Percentiles rank a stretch among this genome's conserved stretches.
Conservation (phyloP, 208 protist genomes). For the Trypanosoma grayi region DNA sequence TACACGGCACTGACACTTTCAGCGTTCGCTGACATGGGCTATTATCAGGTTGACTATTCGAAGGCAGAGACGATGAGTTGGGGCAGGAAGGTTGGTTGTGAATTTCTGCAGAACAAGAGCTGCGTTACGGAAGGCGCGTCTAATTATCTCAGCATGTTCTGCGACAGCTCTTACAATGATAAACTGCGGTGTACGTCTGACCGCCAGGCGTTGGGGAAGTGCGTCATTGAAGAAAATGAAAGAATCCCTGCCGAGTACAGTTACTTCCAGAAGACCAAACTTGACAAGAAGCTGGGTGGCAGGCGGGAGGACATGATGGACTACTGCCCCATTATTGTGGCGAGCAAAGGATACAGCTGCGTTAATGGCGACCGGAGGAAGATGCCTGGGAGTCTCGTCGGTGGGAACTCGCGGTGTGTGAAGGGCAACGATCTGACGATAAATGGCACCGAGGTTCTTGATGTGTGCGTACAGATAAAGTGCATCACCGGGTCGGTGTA, state of each 20-base stretch:
- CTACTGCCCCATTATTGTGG: slow-evolving; percentile 5
- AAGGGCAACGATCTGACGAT: background rate
- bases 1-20: slow-evolving; percentile 74
- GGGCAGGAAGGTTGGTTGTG: slow-evolving; percentile 53
- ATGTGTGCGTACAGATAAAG: slow-evolving; percentile 3
- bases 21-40: slow-evolving; percentile 67
- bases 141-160: slow-evolving; percentile 48
- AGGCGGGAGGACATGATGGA: background rate
- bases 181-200: slow-evolving; percentile 27
- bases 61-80: slow-evolving; percentile 63
- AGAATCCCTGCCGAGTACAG: background rate
- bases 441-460: background rate
- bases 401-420: slow-evolving; percentile 1
- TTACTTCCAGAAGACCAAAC: no score
- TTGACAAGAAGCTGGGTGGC: slow-evolving; percentile 10
- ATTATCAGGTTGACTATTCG: slow-evolving; percentile 56
- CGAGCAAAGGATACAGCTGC: background rate
- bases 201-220: slow-evolving; percentile 23
- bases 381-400: slow-evolving; percentile 1
- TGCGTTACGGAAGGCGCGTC: slow-evolving; percentile 31
- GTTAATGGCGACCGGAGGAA: background rate
- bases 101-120: slow-evolving; percentile 37
- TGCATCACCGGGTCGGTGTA: background rate
- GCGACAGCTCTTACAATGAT: background rate
- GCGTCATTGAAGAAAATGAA: slow-evolving; percentile 3